Conservation (phyloP, 768 basidiomycete genomes). For the Coprinellus aureogranulatus region DNA sequence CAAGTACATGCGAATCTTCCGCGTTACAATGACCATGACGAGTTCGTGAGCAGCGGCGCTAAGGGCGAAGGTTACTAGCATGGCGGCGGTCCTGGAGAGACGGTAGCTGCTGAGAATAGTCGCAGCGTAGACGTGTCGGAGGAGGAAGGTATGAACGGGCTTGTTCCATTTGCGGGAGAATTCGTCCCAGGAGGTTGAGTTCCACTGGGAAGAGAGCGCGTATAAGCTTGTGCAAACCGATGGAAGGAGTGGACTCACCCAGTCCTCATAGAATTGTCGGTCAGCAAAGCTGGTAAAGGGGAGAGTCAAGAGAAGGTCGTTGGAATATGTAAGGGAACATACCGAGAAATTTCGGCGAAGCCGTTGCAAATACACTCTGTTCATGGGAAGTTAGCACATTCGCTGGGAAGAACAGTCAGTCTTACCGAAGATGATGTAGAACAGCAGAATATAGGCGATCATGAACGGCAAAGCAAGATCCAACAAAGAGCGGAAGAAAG, state of each 20-base stretch:
- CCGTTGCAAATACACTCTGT: conserved; percentile 94
- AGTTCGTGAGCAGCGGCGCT: conserved; percentile 91
- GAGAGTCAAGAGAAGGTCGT: no score
- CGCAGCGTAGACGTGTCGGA: conserved; percentile 93
- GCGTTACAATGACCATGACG: conserved; percentile 93
- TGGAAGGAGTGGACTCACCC: conserved; percentile 46
- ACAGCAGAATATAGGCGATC: conserved; percentile 84
- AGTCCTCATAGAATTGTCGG: conserved; percentile 95
- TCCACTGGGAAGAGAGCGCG: conserved; percentile 72
- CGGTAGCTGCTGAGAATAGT: conserved; percentile 69
- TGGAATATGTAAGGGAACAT: no score
- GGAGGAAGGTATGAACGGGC: conserved; percentile 89
- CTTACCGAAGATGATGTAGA: conserved; percentile 82
- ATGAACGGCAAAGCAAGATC: conserved; percentile 92
- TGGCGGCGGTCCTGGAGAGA: conserved; percentile 75
- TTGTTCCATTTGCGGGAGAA: conserved; percentile 99
- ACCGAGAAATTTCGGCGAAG: conserved; percentile 92
- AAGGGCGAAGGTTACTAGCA: conserved; percentile 89
- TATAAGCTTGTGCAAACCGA: not conserved
- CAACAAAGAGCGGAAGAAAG: conserved; percentile 72
- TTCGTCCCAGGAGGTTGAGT: conserved; percentile 95
- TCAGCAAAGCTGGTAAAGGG: conserved; percentile 99
- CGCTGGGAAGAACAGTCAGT: no score
- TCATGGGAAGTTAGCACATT: no score
- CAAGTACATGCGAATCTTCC: conserved; percentile 88